Evolutionary conservation across 495 filamentous ascomycete genomes (phyloP).

Genomic region (Talaromyces proteolyticus): DNA sequence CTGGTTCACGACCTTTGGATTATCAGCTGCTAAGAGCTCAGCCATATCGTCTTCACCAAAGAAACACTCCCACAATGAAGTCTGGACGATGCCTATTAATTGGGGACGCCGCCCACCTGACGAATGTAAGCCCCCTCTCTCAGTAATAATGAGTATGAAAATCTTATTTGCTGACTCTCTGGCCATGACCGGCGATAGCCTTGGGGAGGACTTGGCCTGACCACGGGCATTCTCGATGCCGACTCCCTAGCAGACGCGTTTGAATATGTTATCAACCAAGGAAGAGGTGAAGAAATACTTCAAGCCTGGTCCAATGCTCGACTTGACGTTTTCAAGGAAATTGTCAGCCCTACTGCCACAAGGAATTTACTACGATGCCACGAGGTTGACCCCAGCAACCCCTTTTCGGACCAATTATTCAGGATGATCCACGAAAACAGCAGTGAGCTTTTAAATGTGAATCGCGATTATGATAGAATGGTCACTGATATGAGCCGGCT

Average conservation of each 20-base stretch:
- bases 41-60: conserved; percentile 6
- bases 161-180: not conserved
- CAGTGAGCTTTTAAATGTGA: not conserved
- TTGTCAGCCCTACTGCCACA: not conserved
- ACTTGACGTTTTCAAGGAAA: not conserved
- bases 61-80: conserved; percentile 1
- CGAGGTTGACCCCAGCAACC: not conserved
- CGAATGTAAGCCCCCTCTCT: not conserved
- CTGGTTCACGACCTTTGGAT: conserved; percentile 4
- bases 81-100: conserved; percentile 6
- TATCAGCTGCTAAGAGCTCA: not conserved
- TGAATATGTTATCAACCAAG: conserved; percentile 5
- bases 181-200: not conserved
- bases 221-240: conserved; percentile 7
- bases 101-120: conserved; percentile 7
- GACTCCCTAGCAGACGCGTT: conserved; percentile 4
- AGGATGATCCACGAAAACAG: not conserved
- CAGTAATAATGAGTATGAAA: not conserved
- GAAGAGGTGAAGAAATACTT: not conserved
- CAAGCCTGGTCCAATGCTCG: not conserved
- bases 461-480: not conserved
- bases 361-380: not conserved
- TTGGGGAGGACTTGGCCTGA: conserved; percentile 4
- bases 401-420: not conserved
- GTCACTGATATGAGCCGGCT: not conserved